Evolutionary conservation across 2,329 filamentous ascomycete genomes (phyloP).

Genomic region (Neodidymelliopsis sp.): DNA sequence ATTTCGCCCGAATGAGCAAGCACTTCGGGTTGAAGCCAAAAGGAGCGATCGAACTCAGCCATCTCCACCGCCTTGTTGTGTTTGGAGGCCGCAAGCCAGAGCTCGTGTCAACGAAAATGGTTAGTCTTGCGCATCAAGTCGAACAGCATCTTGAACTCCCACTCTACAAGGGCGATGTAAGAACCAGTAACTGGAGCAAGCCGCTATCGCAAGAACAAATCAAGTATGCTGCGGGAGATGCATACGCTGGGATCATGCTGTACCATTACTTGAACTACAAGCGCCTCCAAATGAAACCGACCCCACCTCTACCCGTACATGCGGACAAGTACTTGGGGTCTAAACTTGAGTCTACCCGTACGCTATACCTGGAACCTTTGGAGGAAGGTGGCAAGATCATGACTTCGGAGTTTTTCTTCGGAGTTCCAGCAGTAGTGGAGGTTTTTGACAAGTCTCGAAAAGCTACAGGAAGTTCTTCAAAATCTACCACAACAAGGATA

Average conservation of each 20-base stretch:
- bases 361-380: slow-evolving; percentile 30
- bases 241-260: slow-evolving; percentile 81
- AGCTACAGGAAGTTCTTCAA: neutral
- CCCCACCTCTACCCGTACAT: slow-evolving; percentile 33
- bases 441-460: neutral
- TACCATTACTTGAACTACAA: slow-evolving; percentile 75
- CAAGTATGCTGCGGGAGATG: slow-evolving; percentile 80
- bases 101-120: slow-evolving; percentile 54
- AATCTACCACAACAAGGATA: neutral
- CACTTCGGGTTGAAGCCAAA: slow-evolving; percentile 69
- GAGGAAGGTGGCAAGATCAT: slow-evolving; percentile 28
- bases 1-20: slow-evolving; percentile 69
- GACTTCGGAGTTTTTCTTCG: slow-evolving; percentile 34
- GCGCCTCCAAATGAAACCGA: slow-evolving; percentile 56
- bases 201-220: slow-evolving; percentile 70
- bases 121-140: slow-evolving; percentile 74
- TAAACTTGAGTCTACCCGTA: slow-evolving; percentile 21
- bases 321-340: slow-evolving; percentile 37
- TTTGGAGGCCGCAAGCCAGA: slow-evolving; percentile 62
- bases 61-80: slow-evolving; percentile 80
- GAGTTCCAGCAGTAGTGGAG: slow-evolving; percentile 14
- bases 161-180: slow-evolving; percentile 79
- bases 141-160: slow-evolving; percentile 75
- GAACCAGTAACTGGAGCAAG: slow-evolving; percentile 77
- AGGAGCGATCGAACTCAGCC: slow-evolving; percentile 81